Evolutionary conservation across 306 rosid species (phyloP), one percentile per base, ranked within the genome.

Genomic region (Cercis canadensis): DNA sequence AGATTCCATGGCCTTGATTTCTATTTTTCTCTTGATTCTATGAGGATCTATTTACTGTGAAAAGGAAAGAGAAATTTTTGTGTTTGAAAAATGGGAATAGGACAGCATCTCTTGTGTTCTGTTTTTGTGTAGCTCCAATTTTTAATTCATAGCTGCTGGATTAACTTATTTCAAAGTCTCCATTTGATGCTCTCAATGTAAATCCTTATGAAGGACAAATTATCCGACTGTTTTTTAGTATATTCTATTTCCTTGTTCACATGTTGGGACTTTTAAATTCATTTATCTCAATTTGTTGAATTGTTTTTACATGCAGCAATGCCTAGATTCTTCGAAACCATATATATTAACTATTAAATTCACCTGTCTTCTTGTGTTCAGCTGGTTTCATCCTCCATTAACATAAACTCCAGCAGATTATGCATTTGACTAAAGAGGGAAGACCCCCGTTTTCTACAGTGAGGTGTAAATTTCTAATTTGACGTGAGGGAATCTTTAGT

Each of bases 191-290:
- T 70, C 39, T 79, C 84, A 79, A 77, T 74, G 85, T 70, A 76
- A 82, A 65, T 82, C 75, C 63, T 81, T 64, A 69, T 34, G 81
- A 74, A 45, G 75, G 76, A 66, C 72, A 70, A 54, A 49, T 39
- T 56, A 31, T 43, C 15, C 7, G 64, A 74, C 80, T 52, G 66
- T 37, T 66, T 70, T 80, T 63, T 55, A 69, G 84, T 65, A 65
- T 92, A 81, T 82, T 75, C 69, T 81, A 46, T 72, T 84, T 72
- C 51, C 29, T 78, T 65, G 58, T 78, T 85, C 92, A 78, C 89
- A 87, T 83, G 73, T 40, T 60, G 11, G 78, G 18, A 40, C 10
- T 46, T 49, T 72, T 65, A 41, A 44, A 78, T 64, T 65, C 61
- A 46, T 18, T 4, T 56, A 65, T 55, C 72, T 46, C 56, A 51